Conservation (phyloP, 345 rosid species). For the Noccaea caerulescens region DNA sequence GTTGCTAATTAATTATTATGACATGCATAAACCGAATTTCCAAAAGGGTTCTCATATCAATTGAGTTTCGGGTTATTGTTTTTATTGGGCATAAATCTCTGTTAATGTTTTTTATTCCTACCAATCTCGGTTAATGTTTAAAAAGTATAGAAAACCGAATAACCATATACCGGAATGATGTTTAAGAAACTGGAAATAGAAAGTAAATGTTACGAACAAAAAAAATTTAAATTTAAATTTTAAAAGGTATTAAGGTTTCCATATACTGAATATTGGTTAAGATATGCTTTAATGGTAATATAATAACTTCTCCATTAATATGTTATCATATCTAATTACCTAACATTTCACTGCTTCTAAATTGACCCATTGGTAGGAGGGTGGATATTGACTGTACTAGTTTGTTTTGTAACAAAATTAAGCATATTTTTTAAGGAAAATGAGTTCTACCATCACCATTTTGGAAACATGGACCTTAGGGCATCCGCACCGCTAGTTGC, state of each 20-base stretch:
- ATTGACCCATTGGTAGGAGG: background rate
- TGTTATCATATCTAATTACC: background rate
- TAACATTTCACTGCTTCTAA: background rate
- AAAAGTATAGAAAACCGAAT: background rate
- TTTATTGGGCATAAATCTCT: too few species aligned
- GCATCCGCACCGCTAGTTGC: too few species aligned
- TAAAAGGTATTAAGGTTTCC: background rate
- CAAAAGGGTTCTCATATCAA: background rate
- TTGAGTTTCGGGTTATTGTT: background rate
- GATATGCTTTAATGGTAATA: background rate
- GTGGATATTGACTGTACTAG: background rate
- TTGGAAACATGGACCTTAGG: slow-evolving; percentile 18
- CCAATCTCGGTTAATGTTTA: background rate
- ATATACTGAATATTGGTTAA: background rate
- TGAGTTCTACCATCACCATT: background rate
- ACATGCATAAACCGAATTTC: background rate
- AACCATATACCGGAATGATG: background rate
- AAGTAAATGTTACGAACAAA: background rate
- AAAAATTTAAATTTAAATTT: too few species aligned
- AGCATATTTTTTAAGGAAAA: background rate
- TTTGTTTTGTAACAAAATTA: background rate
- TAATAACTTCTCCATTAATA: background rate
- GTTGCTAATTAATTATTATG: background rate
- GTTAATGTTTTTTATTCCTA: too few species aligned
- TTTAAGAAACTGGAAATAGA: background rate